phyloP scores from a whole-genome alignment of 257 asterid species.

The Solanum chiquidenum region DNA sequence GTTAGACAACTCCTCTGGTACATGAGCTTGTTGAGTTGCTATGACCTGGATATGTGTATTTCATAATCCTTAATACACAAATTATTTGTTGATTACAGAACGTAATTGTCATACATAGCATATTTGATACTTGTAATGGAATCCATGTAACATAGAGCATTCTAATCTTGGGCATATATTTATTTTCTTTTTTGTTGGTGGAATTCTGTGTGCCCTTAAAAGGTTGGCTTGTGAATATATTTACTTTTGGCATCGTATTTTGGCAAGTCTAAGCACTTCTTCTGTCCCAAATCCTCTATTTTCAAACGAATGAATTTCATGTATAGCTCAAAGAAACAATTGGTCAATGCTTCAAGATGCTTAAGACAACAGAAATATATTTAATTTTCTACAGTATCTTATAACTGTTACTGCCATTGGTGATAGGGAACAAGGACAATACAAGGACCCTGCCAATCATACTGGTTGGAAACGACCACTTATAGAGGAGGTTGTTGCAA shows the following conservation, averaged over 20 bases:
- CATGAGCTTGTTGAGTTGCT: background rate
- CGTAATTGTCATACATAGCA: background rate
- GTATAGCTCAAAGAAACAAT: background rate
- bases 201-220: background rate
- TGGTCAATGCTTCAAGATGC: background rate
- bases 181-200: background rate
- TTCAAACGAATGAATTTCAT: background rate
- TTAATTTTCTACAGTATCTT: background rate
- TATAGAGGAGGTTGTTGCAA: constrained; percentile 69
- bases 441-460: constrained; percentile 55
- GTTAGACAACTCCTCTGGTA: background rate
- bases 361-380: background rate
- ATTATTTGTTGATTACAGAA: background rate
- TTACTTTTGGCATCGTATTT: background rate
- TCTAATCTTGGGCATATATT: background rate
- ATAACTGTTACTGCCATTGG: background rate
- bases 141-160: background rate
- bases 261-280: background rate
- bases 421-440: constrained; percentile 73
- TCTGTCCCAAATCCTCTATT: background rate
- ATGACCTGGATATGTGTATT: background rate
- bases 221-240: background rate
- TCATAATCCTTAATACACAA: background rate
- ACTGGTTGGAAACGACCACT: constrained; percentile 76
- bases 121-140: background rate